phyloP scores from a whole-genome alignment of 768 basidiomycete species.

The Macrolepiota albuminosa region DNA sequence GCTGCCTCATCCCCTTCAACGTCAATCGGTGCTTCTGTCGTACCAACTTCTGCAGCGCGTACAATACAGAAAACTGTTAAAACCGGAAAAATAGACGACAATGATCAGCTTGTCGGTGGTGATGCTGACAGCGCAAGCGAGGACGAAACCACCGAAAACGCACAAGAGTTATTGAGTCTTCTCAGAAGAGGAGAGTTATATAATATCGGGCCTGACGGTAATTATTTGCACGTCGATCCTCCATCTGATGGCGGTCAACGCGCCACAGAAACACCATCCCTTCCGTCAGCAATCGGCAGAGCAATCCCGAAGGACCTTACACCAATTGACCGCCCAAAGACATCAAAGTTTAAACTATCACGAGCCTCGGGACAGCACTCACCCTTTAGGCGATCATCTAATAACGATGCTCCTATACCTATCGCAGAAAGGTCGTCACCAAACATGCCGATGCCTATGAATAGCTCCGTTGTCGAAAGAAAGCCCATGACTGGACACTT shows the following conservation, averaged over 20 bases:
- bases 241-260: conserved; percentile 1
- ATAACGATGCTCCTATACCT: conserved; percentile 22
- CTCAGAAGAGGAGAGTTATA: conserved; percentile 46
- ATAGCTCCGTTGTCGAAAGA: conserved; percentile 5
- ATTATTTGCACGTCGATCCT: conserved; percentile 22
- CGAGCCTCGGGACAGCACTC: conserved; percentile 26
- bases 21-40: conserved; percentile 37
- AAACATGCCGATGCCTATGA: conserved; percentile 21
- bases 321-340: conserved; percentile 32
- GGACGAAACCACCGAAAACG: conserved; percentile 41
- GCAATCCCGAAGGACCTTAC: conserved; percentile 16
- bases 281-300: conserved; percentile 5
- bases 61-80: conserved; percentile 49
- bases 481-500: conserved; percentile 27
- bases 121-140: conserved; percentile 54
- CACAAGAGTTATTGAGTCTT: conserved; percentile 49
- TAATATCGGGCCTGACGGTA: conserved; percentile 47
- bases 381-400: neutral
- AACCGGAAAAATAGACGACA: conserved; percentile 49
- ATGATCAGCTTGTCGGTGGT: conserved; percentile 45
- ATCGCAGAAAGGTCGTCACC: conserved; percentile 28
- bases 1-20: conserved; percentile 30
- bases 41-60: conserved; percentile 41
- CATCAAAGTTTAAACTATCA: conserved; percentile 48
- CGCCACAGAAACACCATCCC: neutral